Conservation (phyloP, 179 eudicot genomes). For the Silene coronaria region DNA sequence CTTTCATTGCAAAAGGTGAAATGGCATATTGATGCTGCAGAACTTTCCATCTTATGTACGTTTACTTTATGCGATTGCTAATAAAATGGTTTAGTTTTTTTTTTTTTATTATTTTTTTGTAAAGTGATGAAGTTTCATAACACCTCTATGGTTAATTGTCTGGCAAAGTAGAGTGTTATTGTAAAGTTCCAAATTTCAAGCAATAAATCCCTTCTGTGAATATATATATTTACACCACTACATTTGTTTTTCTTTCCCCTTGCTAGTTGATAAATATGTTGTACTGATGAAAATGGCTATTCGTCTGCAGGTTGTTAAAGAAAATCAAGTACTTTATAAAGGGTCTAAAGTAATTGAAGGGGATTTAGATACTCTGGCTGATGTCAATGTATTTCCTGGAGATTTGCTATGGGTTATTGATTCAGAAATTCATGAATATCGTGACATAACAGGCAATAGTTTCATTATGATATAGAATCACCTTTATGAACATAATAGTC, state of each 20-base stretch:
- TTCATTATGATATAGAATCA: slow-evolving; percentile 7
- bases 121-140: neutral
- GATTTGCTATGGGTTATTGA: slow-evolving; percentile 92
- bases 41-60: neutral
- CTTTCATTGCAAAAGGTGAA: neutral
- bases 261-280: slow-evolving; percentile 4
- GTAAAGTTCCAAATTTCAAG: neutral
- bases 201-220: neutral
- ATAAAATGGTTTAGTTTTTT: neutral
- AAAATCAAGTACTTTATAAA: slow-evolving; percentile 91
- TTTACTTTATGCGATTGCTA: neutral
- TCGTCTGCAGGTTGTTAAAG: slow-evolving; percentile 80
- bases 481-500: neutral
- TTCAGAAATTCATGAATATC: slow-evolving; percentile 85
- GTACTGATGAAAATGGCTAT: slow-evolving; percentile 16
- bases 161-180: neutral
- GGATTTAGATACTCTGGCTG: slow-evolving; percentile 77
- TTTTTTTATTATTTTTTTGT: neutral
- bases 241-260: neutral
- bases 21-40: neutral
- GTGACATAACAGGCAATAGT: slow-evolving; percentile 89
- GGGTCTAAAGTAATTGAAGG: slow-evolving; percentile 70
- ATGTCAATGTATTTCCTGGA: slow-evolving; percentile 76
- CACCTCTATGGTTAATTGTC: neutral
- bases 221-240: neutral